These are phyloP conservation scores for Echeveria elegans DNA, from an alignment of 164 flowering plant genomes.

Conservation along the genomic window DNA sequence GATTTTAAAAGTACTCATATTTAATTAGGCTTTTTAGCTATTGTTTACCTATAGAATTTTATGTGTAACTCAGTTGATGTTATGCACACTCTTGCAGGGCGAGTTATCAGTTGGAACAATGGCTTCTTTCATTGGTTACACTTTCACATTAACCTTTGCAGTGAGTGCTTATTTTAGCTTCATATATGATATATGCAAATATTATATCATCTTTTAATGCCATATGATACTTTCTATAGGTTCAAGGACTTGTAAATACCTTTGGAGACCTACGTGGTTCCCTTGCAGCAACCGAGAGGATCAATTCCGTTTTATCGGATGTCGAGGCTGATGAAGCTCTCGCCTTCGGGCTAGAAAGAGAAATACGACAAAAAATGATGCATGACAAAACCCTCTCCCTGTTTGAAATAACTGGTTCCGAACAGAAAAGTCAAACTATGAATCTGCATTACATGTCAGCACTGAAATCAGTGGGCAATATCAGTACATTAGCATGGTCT, in stretches of 20 bases:
- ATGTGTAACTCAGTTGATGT: not conserved
- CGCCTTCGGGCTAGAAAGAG: slow-evolving; percentile 78
- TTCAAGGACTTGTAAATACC: slow-evolving; percentile 94
- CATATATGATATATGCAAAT: not conserved
- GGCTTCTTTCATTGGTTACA: slow-evolving; percentile 94
- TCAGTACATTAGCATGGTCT: slow-evolving; percentile 54
- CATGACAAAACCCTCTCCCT: slow-evolving; percentile 36
- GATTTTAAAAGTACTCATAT: not conserved
- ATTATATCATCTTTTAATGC: slow-evolving; percentile 7
- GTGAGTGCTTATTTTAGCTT: slow-evolving; percentile 38
- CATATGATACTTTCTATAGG: slow-evolving; percentile 37
- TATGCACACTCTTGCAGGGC: slow-evolving; percentile 45
- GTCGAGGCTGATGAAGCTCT: slow-evolving; percentile 81
- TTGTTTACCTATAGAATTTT: not conserved
- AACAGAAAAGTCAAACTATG: slow-evolving; percentile 20
- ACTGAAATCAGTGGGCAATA: slow-evolving; percentile 44
- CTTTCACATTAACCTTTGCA: slow-evolving; percentile 93
- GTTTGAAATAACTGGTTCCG: slow-evolving; percentile 31
- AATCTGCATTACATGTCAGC: slow-evolving; percentile 50
- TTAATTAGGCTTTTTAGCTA: not conserved
- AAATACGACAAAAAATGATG: slow-evolving; percentile 36
- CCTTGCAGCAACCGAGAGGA: slow-evolving; percentile 85
- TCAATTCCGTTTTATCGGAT: slow-evolving; percentile 69
- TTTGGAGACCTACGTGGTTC: slow-evolving; percentile 90
- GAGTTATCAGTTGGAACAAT: slow-evolving; percentile 79